A percentile compares a stretch with the other conserved stretches of the same genome.
These are phyloP conservation scores for Uncinocarpus reesii DNA, from an alignment of 2,329 filamentous ascomycete genomes.

Conservation along the genomic window DNA sequence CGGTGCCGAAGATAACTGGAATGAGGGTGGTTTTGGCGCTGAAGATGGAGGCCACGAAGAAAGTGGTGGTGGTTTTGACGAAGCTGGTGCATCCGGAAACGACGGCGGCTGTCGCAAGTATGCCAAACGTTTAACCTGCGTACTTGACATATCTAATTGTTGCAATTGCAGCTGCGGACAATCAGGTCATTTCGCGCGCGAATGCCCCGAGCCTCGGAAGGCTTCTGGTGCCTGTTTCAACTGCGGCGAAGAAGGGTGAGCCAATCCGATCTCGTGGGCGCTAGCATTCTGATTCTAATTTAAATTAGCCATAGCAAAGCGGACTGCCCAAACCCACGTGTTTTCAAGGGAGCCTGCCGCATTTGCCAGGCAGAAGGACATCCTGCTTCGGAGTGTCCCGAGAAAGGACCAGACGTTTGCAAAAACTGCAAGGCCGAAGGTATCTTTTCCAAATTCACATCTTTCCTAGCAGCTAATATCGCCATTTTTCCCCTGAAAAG, in stretches of 20 bases:
- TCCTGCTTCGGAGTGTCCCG: constrained; percentile 36
- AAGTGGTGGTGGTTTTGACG: constrained; percentile 9
- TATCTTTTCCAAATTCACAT: constrained; percentile 17
- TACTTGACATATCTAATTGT: not conserved
- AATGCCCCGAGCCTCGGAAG: constrained; percentile 37
- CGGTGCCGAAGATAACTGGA: constrained; percentile 7
- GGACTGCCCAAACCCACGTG: constrained; percentile 38
- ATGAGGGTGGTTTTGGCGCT: constrained; percentile 12
- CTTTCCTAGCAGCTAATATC: not conserved
- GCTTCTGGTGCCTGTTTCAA: constrained; percentile 37
- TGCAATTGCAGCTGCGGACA: constrained; percentile 24
- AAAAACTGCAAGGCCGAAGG: constrained; percentile 41
- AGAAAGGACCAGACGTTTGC: constrained; percentile 36
- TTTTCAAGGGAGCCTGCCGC: constrained; percentile 40
- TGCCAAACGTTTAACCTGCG: constrained; percentile 15
- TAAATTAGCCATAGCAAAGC: constrained; percentile 32
- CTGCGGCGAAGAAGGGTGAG: constrained; percentile 36
- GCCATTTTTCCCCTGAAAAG: constrained; percentile 20
- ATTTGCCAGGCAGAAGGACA: constrained; percentile 41
- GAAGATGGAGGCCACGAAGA: constrained; percentile 8
- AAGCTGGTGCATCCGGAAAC: constrained; percentile 7
- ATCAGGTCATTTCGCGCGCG: constrained; percentile 31
- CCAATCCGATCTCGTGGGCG: not conserved
- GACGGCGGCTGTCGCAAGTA: constrained; percentile 31
- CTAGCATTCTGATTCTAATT: constrained; percentile 5